Conservation (phyloP, 768 basidiomycete genomes). For the Mycena polygramma region DNA sequence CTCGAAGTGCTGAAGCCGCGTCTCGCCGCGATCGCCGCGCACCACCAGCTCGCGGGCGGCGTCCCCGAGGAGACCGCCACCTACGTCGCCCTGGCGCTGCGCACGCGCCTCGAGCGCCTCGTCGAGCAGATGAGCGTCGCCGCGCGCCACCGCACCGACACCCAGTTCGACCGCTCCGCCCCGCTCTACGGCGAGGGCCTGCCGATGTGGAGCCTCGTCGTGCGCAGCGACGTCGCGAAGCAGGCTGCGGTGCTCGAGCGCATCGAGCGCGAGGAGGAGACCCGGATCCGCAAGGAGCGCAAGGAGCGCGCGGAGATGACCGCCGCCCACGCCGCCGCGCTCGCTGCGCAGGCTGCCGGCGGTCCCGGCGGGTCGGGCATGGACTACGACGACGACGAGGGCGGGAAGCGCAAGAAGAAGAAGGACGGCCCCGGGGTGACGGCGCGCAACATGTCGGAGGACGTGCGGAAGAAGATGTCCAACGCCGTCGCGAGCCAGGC, state of each 20-base stretch:
- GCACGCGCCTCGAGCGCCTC: slow-evolving; percentile 79
- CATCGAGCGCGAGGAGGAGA: slow-evolving; percentile 88
- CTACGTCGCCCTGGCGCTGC: slow-evolving; percentile 85
- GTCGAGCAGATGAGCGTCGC: slow-evolving; percentile 77
- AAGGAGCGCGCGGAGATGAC: slow-evolving; percentile 83
- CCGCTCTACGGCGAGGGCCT: slow-evolving; percentile 75
- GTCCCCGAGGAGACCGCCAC: slow-evolving; percentile 80
- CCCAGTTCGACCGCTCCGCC: slow-evolving; percentile 76
- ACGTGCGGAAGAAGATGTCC: slow-evolving; percentile 91
- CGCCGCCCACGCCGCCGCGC: slow-evolving; percentile 75
- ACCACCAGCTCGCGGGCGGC: slow-evolving; percentile 71
- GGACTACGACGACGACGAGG: slow-evolving; percentile 59
- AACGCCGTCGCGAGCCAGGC: slow-evolving; percentile 92
- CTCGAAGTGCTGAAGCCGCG: slow-evolving; percentile 72
- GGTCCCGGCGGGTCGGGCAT: slow-evolving; percentile 44
- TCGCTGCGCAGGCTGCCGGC: slow-evolving; percentile 69
- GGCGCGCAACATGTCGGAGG: slow-evolving; percentile 91
- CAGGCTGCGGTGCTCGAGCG: slow-evolving; percentile 82
- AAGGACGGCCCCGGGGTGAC: slow-evolving; percentile 89
- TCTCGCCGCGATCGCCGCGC: slow-evolving; percentile 75
- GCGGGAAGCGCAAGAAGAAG: slow-evolving; percentile 80
- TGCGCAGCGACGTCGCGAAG: slow-evolving; percentile 85
- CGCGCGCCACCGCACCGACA: slow-evolving; percentile 75
- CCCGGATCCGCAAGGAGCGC: slow-evolving; percentile 77
- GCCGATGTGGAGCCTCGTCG: slow-evolving; percentile 87